Evolutionary conservation across 805 yeast species (phyloP).

Genomic region (Wickerhamiella sorbophila): DNA sequence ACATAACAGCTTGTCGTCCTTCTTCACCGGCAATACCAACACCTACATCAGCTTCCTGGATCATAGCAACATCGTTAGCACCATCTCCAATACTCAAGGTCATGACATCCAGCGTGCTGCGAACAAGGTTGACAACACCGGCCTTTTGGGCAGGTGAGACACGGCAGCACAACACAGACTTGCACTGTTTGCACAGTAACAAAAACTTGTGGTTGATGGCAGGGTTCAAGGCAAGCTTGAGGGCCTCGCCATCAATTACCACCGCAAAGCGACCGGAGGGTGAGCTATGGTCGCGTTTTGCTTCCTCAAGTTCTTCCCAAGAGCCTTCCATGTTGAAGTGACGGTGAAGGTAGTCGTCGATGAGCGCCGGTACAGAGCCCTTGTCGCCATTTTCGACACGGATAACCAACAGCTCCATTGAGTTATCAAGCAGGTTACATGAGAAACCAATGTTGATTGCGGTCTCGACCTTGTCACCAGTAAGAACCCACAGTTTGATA

Average conservation of each 20-base stretch:
- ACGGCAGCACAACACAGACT: conserved; percentile 66
- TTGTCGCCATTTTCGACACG: conserved; percentile 23
- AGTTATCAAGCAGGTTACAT: conserved; percentile 56
- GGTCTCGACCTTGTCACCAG: conserved; percentile 80
- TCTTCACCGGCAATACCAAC: conserved; percentile 82
- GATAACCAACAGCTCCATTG: conserved; percentile 56
- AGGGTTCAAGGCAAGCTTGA: conserved; percentile 36
- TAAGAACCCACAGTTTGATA: conserved; percentile 68
- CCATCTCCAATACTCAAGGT: conserved; percentile 79
- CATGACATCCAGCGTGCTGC: conserved; percentile 51
- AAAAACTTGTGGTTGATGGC: conserved; percentile 41
- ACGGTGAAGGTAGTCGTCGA: conserved; percentile 37
- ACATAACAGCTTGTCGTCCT: conserved; percentile 79
- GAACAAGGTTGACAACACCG: conserved; percentile 55
- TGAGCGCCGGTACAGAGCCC: conserved; percentile 20
- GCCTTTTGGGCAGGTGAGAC: conserved; percentile 85
- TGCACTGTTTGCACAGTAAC: conserved; percentile 61
- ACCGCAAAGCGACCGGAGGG: conserved; percentile 48
- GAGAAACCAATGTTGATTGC: conserved; percentile 80
- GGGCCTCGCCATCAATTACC: conserved; percentile 61
- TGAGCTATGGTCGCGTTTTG: conserved; percentile 47
- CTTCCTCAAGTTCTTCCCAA: conserved; percentile 34
- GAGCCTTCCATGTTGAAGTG: conserved; percentile 37
- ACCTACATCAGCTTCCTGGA: conserved; percentile 74
- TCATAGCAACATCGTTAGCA: conserved; percentile 81